Conservation (phyloP, 345 rosid species). For the Salix koriyanagi region DNA sequence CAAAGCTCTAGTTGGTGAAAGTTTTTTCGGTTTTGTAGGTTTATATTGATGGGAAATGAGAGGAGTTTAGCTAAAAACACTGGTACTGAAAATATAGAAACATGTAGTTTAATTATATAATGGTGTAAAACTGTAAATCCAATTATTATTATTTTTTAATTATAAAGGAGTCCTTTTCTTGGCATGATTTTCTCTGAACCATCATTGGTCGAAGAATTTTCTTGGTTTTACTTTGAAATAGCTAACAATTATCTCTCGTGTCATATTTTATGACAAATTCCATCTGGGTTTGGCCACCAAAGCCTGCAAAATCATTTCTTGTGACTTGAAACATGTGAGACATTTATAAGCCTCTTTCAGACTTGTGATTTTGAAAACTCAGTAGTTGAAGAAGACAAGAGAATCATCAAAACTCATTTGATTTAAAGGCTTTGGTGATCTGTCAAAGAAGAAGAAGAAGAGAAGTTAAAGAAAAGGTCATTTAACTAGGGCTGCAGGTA, state of each 20-base stretch:
- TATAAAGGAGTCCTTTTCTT: neutral
- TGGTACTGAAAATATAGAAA: neutral
- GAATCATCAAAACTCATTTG: conserved; percentile 8
- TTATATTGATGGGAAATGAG: neutral
- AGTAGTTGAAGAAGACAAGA: neutral
- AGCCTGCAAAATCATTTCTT: neutral
- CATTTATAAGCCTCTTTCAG: neutral
- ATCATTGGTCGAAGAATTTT: conserved; percentile 8
- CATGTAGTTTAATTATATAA: neutral
- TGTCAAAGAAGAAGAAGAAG: neutral
- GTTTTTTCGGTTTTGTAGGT: neutral
- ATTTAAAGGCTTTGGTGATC: neutral
- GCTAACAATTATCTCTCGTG: neutral
- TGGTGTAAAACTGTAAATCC: neutral
- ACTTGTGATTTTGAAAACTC: neutral
- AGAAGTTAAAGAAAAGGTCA: neutral
- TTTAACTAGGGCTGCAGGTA: conserved; percentile 19
- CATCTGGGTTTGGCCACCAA: conserved; percentile 11
- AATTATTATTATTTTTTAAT: neutral
- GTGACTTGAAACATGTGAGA: neutral
- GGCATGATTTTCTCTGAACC: neutral
- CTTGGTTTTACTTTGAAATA: conserved; percentile 15
- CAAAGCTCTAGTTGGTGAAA: neutral
- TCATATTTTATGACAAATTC: conserved; percentile 29
- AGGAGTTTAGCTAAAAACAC: conserved; percentile 8